Evolutionary conservation across 805 yeast species (phyloP).

Genomic region (Ogataea pignaliae): DNA sequence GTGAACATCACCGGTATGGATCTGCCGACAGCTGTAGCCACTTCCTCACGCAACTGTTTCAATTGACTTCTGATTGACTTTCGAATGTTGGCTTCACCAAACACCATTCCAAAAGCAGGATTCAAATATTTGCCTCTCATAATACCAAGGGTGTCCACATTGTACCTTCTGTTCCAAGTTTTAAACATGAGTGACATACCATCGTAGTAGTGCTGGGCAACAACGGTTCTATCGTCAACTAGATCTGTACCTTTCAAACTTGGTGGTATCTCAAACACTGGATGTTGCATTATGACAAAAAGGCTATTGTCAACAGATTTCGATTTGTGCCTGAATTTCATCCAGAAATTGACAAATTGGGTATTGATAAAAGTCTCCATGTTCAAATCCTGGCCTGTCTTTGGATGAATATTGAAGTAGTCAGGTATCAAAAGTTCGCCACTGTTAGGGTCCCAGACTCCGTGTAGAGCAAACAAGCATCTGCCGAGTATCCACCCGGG

Average conservation of each 20-base stretch:
- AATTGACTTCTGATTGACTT: slow-evolving; percentile 69
- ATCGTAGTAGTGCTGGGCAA: slow-evolving; percentile 90
- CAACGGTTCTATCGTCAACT: slow-evolving; percentile 62
- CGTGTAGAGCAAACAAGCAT: slow-evolving; percentile 79
- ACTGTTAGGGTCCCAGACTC: slow-evolving; percentile 60
- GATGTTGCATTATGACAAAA: slow-evolving; percentile 71
- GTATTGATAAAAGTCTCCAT: slow-evolving; percentile 57
- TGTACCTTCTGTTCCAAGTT: slow-evolving; percentile 77
- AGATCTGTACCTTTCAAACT: slow-evolving; percentile 44
- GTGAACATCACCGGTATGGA: slow-evolving; percentile 73
- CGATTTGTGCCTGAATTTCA: slow-evolving; percentile 43
- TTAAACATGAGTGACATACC: slow-evolving; percentile 92
- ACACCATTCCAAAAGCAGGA: slow-evolving; percentile 69
- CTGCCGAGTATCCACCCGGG: slow-evolving; percentile 63
- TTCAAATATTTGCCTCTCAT: slow-evolving; percentile 71
- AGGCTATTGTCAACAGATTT: slow-evolving; percentile 41
- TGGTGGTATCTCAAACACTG: slow-evolving; percentile 79
- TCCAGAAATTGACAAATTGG: slow-evolving; percentile 61
- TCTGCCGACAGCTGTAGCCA: slow-evolving; percentile 54
- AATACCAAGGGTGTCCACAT: slow-evolving; percentile 87
- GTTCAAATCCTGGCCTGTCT: slow-evolving; percentile 37
- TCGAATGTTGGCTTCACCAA: slow-evolving; percentile 79
- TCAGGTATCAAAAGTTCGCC: slow-evolving; percentile 41
- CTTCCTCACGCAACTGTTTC: slow-evolving; percentile 60
- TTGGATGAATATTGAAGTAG: slow-evolving; percentile 44